Conservation (phyloP, 257 asterid genomes). For the Nicotiana paniculata region DNA sequence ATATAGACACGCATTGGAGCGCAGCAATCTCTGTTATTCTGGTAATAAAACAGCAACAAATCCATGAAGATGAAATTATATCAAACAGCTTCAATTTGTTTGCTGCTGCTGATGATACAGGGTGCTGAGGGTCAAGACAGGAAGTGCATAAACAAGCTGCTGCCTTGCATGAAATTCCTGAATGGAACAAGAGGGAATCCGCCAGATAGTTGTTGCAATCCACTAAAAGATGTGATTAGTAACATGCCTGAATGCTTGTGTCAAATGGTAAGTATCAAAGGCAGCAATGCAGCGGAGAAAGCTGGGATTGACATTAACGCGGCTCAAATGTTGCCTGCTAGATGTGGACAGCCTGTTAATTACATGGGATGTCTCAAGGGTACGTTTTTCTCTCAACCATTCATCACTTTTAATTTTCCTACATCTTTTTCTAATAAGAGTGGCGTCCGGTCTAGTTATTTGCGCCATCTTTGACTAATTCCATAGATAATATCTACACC, state of each 20-base stretch:
- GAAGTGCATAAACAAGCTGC: conserved; percentile 38
- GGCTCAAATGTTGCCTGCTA: conserved; percentile 69
- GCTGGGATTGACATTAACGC: conserved; percentile 55
- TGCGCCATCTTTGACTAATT: too few relatives aligned
- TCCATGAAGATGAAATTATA: too few relatives aligned
- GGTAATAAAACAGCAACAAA: too few relatives aligned
- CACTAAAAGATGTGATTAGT: conserved; percentile 40
- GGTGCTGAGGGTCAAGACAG: too few relatives aligned
- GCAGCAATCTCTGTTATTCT: too few relatives aligned
- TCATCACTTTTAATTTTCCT: too few relatives aligned
- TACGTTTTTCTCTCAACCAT: background rate
- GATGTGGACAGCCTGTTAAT: conserved; percentile 73
- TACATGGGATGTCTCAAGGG: conserved; percentile 77
- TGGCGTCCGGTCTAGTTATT: too few relatives aligned
- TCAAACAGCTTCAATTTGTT: too few relatives aligned
- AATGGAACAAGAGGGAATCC: conserved; percentile 37
- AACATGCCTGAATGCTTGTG: conserved; percentile 77
- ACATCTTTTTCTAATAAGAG: too few relatives aligned
- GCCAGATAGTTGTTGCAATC: conserved; percentile 62
- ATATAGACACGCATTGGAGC: too few relatives aligned
- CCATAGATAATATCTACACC: too few relatives aligned
- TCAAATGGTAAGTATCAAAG: conserved; percentile 51
- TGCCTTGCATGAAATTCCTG: conserved; percentile 58
- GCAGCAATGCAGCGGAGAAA: conserved; percentile 56
- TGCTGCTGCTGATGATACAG: too few relatives aligned